Percentiles rank a stretch among this genome's conserved stretches.
These are phyloP conservation scores for Backusella liffmaniae DNA, from an alignment of 192 early-diverging fungal species.

Conservation along the genomic window DNA sequence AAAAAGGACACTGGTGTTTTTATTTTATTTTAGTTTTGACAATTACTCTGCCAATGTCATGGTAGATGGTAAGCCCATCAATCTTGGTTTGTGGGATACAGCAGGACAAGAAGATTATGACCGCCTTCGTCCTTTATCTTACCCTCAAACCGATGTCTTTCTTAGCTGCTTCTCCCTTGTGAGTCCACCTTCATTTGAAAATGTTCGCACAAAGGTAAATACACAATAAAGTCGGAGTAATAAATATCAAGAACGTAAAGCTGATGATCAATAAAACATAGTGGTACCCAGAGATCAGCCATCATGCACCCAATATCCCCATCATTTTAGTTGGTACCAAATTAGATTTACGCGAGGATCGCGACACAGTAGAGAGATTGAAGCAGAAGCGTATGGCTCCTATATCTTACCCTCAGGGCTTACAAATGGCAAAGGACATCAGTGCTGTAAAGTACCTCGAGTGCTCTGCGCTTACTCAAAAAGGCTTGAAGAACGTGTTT, in stretches of 20 bases:
- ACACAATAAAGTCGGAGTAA: not conserved
- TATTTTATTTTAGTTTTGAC: conserved; percentile 63
- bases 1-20: not conserved
- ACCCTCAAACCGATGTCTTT: conserved; percentile 72
- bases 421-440: conserved; percentile 76
- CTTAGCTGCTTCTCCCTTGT: conserved; percentile 28
- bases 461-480: conserved; percentile 90
- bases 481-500: conserved; percentile 90
- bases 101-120: conserved; percentile 95
- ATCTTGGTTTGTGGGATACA: conserved; percentile 90
- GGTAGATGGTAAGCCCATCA: conserved; percentile 94
- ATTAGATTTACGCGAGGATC: conserved; percentile 88
- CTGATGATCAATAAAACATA: conserved; percentile 19
- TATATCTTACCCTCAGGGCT: conserved; percentile 75
- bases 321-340: conserved; percentile 88
- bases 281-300: conserved; percentile 87
- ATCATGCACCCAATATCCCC: conserved; percentile 85
- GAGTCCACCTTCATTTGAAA: conserved; percentile 29
- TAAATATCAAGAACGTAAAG: not conserved
- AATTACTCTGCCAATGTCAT: conserved; percentile 95
- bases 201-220: conserved; percentile 30
- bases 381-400: conserved; percentile 72
- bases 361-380: conserved; percentile 74
- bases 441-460: conserved; percentile 82
- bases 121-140: conserved; percentile 85